Base-by-base conservation (phyloP, 306 rosid genomes). In the Pyrus communis region DNA sequence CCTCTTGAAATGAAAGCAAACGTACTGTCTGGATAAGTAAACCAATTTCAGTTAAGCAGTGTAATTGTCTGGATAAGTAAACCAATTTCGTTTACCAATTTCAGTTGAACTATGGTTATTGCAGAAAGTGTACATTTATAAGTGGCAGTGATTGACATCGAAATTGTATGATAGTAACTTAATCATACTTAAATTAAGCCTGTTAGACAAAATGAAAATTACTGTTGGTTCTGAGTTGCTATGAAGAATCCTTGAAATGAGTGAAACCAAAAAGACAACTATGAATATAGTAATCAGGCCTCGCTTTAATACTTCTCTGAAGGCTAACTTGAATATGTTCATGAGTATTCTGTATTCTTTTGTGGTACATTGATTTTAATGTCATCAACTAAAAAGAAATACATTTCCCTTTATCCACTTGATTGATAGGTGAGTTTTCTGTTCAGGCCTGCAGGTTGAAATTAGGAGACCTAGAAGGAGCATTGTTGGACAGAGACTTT, bases 381-480 rank as follows among this genome's bases (percentile, higher is more conserved):
- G 42, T 52, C 11, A 19, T 54, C 28, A 49, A 52, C 68, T 65
- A n/a, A 31, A 61, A 61, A 23, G 23, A 63, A 31, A 62, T 2
- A 31, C 18, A 28, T 6, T 4, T 49, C 9, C 63, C 40, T 78
- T 42, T 72, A 6, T 73, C 9, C 12, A 61, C 10, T 22, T 63
- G 45, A 52, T 62, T 49, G 54, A 28, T 40, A 52, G 30, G 22
- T 68, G 35, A 18, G 30, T 70, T 14, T 73, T 42, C 54, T 46
- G 15, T 85, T 52, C 71, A 92, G 97, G 96, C 93, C 40, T 92
- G 96, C 81, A 90, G 89, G 75, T 84, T 92, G 89, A 92, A 92
- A 80, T 67, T 92, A 77, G 90, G 96, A 35, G 93, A 88, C 84
- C 72, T 87, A 80, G 88, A 93, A 71, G 97, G 97, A 82, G 97